Percentiles rank a stretch among this genome's conserved stretches.
Evolutionary conservation across 1,139 yeast species (phyloP).

Genomic region (Pichia sp.): DNA sequence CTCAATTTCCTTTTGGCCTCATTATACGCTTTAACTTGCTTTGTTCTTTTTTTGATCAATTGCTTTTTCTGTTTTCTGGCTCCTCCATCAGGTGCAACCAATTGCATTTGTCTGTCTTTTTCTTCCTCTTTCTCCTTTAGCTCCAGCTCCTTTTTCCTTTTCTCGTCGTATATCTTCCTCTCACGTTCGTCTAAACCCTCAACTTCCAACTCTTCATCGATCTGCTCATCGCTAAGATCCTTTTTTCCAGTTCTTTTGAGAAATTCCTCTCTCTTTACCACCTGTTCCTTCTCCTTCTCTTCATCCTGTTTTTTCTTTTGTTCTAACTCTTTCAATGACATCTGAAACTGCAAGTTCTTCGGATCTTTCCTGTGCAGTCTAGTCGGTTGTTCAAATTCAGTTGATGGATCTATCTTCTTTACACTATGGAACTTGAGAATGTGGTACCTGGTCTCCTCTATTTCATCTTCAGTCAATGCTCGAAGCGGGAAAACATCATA

Average conservation of each 20-base stretch:
- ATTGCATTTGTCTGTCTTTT: conserved; percentile 50
- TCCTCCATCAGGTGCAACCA: conserved; percentile 92
- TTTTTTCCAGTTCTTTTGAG: conserved; percentile 23
- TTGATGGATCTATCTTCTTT: conserved; percentile 60
- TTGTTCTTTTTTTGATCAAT: conserved; percentile 71
- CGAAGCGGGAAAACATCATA: conserved; percentile 64
- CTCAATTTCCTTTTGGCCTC: conserved; percentile 78
- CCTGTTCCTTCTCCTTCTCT: conserved; percentile 31
- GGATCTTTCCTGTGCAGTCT: conserved; percentile 91
- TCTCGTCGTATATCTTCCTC: conserved; percentile 24
- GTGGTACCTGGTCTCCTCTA: conserved; percentile 73
- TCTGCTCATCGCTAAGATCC: conserved; percentile 24
- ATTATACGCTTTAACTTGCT: conserved; percentile 75
- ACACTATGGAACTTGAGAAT: conserved; percentile 76
- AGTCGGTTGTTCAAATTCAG: conserved; percentile 74
- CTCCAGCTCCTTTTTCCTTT: conserved; percentile 33
- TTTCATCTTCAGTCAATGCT: conserved; percentile 68
- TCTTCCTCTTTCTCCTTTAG: conserved; percentile 26
- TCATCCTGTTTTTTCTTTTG: conserved; percentile 44
- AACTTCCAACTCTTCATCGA: conserved; percentile 28
- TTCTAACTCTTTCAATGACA: conserved; percentile 60
- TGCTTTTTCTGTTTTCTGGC: conserved; percentile 64
- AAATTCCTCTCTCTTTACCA: conserved; percentile 29
- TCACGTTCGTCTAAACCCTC: conserved; percentile 31
- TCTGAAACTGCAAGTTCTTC: conserved; percentile 77